Evolutionary conservation across 1,139 yeast genomes (phyloP).

Genomic region (Saccharomycopsis hybrid): DNA sequence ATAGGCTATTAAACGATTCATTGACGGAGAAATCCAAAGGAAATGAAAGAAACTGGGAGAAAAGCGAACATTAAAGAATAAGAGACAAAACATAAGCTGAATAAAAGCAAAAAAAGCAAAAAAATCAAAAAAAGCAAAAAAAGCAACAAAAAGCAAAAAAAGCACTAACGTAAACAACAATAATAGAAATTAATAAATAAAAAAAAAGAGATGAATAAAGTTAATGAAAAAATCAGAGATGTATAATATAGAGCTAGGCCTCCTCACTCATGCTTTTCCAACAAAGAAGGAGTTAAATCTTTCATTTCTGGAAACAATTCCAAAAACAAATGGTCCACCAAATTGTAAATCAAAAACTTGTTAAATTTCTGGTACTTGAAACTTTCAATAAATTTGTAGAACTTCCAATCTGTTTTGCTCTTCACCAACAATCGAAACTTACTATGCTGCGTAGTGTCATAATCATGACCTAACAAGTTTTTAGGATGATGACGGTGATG

Average conservation of each 20-base stretch:
- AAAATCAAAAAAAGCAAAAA: no score
- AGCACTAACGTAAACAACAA: no score
- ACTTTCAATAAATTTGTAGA: slow-evolving; percentile 20
- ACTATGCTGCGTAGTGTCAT: neutral
- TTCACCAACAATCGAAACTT: slow-evolving; percentile 14
- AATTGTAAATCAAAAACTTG: slow-evolving; percentile 18
- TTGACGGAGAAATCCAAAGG: no score
- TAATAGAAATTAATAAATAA: no score
- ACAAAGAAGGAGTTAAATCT: slow-evolving; percentile 18
- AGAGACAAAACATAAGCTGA: neutral
- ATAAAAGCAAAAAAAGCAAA: neutral
- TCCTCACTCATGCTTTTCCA: slow-evolving; percentile 15
- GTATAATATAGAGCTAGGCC: neutral
- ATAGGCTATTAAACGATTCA: no score
- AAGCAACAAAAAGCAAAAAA: no score
- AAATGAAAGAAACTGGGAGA: no score
- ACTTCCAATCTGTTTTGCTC: slow-evolving; percentile 20
- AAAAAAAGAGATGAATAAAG: neutral
- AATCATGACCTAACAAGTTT: neutral
- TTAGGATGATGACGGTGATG: neutral
- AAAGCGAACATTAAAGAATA: neutral
- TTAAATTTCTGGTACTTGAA: slow-evolving; percentile 19
- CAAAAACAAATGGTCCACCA: slow-evolving; percentile 17
- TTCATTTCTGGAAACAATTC: slow-evolving; percentile 21
- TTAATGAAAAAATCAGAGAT: neutral